phyloP scores from a whole-genome alignment of 179 eudicot genomes.

The Nepenthes alata region DNA sequence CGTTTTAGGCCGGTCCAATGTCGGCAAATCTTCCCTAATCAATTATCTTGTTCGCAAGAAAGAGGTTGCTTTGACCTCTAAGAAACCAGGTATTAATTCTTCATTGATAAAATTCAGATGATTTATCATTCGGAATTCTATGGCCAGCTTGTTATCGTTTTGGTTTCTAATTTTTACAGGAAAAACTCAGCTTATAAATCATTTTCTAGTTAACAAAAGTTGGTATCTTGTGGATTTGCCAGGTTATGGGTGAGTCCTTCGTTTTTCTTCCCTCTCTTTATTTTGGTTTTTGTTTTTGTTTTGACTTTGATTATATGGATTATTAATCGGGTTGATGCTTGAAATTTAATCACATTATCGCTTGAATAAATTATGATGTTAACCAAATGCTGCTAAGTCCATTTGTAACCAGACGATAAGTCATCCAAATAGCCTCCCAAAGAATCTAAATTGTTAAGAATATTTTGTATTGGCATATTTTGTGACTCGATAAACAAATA shows the following conservation, averaged over 20 bases:
- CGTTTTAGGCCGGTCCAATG: conserved; percentile 86
- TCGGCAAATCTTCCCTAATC: conserved; percentile 83
- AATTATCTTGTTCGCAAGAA: conserved; percentile 65
- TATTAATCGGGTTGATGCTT: no score
- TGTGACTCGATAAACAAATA: no score
- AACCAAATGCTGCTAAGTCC: no score
- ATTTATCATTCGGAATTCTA: background rate
- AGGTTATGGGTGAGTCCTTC: conserved; percentile 73
- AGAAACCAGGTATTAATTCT: conserved; percentile 54
- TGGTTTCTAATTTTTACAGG: conserved; percentile 38
- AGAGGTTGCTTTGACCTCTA: conserved; percentile 85
- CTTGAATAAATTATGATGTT: no score
- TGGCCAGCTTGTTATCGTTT: conserved; percentile 2
- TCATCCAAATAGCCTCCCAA: no score
- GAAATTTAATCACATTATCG: no score
- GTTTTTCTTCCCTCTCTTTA: background rate
- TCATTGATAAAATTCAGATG: no score
- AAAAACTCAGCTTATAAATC: conserved; percentile 91
- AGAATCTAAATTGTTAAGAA: no score
- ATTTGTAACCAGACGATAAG: no score
- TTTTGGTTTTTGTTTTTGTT: background rate
- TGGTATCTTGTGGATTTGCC: conserved; percentile 98
- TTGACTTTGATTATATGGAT: no score
- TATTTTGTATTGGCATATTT: no score
- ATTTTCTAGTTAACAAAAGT: conserved; percentile 72